Evolutionary conservation across 2,329 filamentous ascomycete genomes (phyloP).

Genomic region (Fusarium metavorans): DNA sequence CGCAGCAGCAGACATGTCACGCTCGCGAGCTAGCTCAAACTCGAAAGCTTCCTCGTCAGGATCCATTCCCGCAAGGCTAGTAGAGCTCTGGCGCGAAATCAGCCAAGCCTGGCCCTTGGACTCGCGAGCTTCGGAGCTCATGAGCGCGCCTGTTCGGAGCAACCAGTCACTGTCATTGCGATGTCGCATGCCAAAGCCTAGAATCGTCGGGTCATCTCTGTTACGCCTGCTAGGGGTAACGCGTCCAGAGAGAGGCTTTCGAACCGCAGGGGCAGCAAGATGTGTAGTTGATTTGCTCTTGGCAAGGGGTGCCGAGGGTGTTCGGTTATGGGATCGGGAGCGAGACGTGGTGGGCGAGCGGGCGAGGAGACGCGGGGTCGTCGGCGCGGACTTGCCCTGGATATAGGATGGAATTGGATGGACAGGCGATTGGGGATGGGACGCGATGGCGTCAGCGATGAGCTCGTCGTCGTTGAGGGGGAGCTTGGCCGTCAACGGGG

Average conservation of each 20-base stretch:
- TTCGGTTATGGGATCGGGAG: slow-evolving; percentile 59
- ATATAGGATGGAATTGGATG: slow-evolving; percentile 63
- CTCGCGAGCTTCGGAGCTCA: slow-evolving; percentile 72
- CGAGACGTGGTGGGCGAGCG: slow-evolving; percentile 65
- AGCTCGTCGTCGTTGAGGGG: slow-evolving; percentile 67
- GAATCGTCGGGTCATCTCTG: slow-evolving; percentile 41
- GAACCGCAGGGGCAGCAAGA: slow-evolving; percentile 50
- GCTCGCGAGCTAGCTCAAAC: slow-evolving; percentile 63
- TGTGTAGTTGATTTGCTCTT: slow-evolving; percentile 76
- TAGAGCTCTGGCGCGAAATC: slow-evolving; percentile 73
- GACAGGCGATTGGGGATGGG: slow-evolving; percentile 44
- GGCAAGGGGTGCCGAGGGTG: slow-evolving; percentile 56
- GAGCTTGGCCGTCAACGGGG: slow-evolving; percentile 72
- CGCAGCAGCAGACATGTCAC: slow-evolving; percentile 51
- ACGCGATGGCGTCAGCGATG: slow-evolving; percentile 49
- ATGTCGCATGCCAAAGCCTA: slow-evolving; percentile 49
- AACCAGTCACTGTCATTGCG: slow-evolving; percentile 73
- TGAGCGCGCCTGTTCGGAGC: slow-evolving; percentile 70
- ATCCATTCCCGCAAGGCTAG: slow-evolving; percentile 67
- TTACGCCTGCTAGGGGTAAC: slow-evolving; percentile 51
- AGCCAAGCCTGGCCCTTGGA: slow-evolving; percentile 78
- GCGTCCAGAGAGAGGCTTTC: slow-evolving; percentile 45
- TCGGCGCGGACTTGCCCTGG: slow-evolving; percentile 71
- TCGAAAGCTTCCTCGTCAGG: slow-evolving; percentile 66
- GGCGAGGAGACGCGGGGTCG: slow-evolving; percentile 72